These are phyloP conservation scores for Geranium brycei DNA, from an alignment of 345 rosid species.

Conservation along the genomic window DNA sequence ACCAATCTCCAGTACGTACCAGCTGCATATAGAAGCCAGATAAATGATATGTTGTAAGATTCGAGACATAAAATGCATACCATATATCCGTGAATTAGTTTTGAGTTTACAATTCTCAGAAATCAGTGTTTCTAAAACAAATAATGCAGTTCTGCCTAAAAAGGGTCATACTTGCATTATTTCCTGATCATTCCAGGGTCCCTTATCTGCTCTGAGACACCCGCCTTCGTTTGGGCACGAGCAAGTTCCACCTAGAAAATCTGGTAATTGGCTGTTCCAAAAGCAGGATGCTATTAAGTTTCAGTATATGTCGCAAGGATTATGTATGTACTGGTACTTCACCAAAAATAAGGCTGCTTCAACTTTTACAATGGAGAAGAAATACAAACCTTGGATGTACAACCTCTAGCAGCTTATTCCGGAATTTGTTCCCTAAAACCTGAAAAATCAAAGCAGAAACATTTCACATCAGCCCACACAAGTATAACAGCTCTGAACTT, in stretches of 20 bases:
- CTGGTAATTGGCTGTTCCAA: constrained; percentile 74
- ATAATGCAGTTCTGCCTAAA: neutral
- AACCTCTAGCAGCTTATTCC: constrained; percentile 54
- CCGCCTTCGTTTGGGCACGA: constrained; percentile 69
- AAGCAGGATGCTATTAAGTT: constrained; percentile 9
- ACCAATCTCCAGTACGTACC: constrained; percentile 44
- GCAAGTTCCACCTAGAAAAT: constrained; percentile 89
- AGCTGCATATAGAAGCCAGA: constrained; percentile 35
- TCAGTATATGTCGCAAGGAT: constrained; percentile 4
- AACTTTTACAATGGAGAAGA: constrained; percentile 5
- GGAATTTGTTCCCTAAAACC: constrained; percentile 81
- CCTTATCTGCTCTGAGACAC: constrained; percentile 69
- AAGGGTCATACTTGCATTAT: constrained; percentile 62
- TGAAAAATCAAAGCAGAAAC: constrained; percentile 22
- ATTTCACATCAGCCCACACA: constrained; percentile 13
- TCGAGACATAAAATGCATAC: too few relatives aligned
- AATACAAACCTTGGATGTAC: constrained; percentile 60
- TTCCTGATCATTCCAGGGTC: constrained; percentile 83
- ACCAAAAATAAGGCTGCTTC: neutral
- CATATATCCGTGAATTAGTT: too few relatives aligned
- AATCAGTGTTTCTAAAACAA: too few relatives aligned
- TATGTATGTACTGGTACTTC: neutral
- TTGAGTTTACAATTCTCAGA: too few relatives aligned
- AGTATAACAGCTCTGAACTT: constrained; percentile 3
- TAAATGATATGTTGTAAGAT: neutral